Base-by-base conservation (phyloP, 2,329 filamentous ascomycete genomes). In the Pyricularia sp. region DNA sequence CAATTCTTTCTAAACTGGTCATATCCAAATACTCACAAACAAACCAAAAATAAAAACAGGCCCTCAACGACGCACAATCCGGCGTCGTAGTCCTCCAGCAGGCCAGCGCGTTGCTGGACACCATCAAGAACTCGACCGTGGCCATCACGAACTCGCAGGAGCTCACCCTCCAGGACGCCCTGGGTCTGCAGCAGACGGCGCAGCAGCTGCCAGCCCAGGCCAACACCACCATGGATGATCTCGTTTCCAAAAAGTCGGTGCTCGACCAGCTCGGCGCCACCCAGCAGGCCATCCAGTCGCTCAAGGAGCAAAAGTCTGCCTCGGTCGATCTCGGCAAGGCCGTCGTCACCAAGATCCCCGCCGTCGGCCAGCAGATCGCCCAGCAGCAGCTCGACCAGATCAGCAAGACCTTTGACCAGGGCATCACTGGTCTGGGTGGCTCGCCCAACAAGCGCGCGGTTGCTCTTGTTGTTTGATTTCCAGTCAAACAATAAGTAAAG, bases 311-410 rank as follows among this genome's bases (percentile, higher is more conserved):
- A 64, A 69, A 71, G 69, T 61, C 64, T 1, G 64, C 65, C 2
- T 63, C 69, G 53, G 22, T 55, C 1, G 70, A 88, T 22, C 69
- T 72, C 30, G 70, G 70, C 65, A 66, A 67, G 31, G 70, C 70
- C 55, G 63, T 72, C 40, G 69, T 72, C 26, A 67, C 66, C 67
- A 72, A 72, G 69, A 68, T 72, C 9, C 71, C 71, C 59, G 67
- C 67, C 19, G 70, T 72, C 40, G 71, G 70, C 49, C 70, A 71
- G 67, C 31, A 67, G n/a, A 71, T 72, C 60, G 71, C 71, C 26
- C 68, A 72, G 68, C 67, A 70, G 53, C 68, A 67, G 28, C 68
- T 71, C 30, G 67, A 67, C n/a, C 68, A 72, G 65, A 69, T 72
- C 60, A 70, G 66, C 66, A 63, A 63, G 1, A 66, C 65, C 26